Evolutionary conservation across 257 asterid genomes (phyloP), one percentile per base, ranked within the genome.

Genomic region (Forsythia suspensa): DNA sequence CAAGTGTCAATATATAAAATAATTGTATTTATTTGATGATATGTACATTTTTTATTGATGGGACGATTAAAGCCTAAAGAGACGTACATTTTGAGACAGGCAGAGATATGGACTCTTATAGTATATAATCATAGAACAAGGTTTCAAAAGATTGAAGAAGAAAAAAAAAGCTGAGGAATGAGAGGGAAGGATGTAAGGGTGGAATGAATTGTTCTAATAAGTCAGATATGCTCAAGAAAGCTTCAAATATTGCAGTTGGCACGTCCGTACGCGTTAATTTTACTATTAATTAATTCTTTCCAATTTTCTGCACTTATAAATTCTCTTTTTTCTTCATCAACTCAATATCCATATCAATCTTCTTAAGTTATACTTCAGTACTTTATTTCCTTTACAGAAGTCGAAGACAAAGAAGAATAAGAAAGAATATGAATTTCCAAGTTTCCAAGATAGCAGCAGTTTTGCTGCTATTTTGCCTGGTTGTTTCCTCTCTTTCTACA

Each of bases 391-490:
- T 44, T 44, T 3, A 16, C 5, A 5, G 12, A 44, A 44, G 34
- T 29, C 34, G 34, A 29, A 44, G 12, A 43, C 15, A 0, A 43
- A 43, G 24, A 24, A 24, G 24, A 9, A 10, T 10, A 44, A 44
- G 13, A 6, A 12, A 12, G 55, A 46, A 46, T n/a, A 48, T 48
- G 57, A 48, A 42, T 72, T 63, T 59, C 0, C 43, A 59, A 38
- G 3, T 52, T 42, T 78, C 16, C 8, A 71, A 71, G 72, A 11
- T 36, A 0, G 37, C 70, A 29, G 5, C 7, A 21, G 37, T 78
- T 55, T 24, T 6, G 8, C 72, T 81, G 11, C 39, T 81, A 48
- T 74, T 41, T 46, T 77, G 81, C 55, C 12, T 78, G 5, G 59
- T 10, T 67, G 9, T 24, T 73, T 2, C 66, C 36, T 38, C 1